phyloP scores from a whole-genome alignment of 2,329 filamentous ascomycete species.

The Alternaria metachromatica region DNA sequence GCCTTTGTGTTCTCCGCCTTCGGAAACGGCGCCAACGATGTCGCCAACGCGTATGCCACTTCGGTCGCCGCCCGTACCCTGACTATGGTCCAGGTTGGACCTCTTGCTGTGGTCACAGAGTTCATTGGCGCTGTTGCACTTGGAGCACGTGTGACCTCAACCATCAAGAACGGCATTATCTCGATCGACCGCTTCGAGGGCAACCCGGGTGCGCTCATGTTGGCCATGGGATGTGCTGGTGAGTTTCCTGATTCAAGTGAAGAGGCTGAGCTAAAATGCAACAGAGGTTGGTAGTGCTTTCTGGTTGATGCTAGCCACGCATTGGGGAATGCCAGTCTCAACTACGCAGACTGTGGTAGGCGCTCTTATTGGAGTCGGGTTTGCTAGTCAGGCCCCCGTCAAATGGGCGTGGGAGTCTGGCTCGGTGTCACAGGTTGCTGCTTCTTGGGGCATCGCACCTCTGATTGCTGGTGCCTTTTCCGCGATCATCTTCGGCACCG shows the following conservation, averaged over 20 bases:
- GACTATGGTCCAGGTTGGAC: conserved; percentile 60
- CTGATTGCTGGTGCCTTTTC: conserved; percentile 56
- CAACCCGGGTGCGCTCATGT: conserved; percentile 62
- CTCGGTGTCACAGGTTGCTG: conserved; percentile 45
- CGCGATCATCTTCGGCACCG: conserved; percentile 57
- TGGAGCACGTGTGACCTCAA: conserved; percentile 63
- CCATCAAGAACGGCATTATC: conserved; percentile 67
- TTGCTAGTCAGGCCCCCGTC: conserved; percentile 50
- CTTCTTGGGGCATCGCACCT: conserved; percentile 59
- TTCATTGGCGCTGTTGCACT: conserved; percentile 61
- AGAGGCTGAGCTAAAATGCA: background rate
- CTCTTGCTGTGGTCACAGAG: conserved; percentile 58
- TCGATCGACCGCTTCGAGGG: conserved; percentile 55
- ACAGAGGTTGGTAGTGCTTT: conserved; percentile 31
- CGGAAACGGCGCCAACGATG: conserved; percentile 58
- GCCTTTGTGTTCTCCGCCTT: conserved; percentile 47
- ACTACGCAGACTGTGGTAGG: conserved; percentile 68
- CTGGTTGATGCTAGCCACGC: conserved; percentile 9
- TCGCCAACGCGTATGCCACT: conserved; percentile 61
- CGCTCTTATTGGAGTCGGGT: conserved; percentile 65
- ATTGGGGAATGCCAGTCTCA: conserved; percentile 63
- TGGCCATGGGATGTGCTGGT: conserved; percentile 67
- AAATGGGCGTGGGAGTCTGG: conserved; percentile 36
- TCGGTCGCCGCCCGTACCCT: conserved; percentile 59
- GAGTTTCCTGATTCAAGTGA: conserved; percentile 57